phyloP scores from a whole-genome alignment of 2,329 filamentous ascomycete species.

The Aspergillus viridinutans region DNA sequence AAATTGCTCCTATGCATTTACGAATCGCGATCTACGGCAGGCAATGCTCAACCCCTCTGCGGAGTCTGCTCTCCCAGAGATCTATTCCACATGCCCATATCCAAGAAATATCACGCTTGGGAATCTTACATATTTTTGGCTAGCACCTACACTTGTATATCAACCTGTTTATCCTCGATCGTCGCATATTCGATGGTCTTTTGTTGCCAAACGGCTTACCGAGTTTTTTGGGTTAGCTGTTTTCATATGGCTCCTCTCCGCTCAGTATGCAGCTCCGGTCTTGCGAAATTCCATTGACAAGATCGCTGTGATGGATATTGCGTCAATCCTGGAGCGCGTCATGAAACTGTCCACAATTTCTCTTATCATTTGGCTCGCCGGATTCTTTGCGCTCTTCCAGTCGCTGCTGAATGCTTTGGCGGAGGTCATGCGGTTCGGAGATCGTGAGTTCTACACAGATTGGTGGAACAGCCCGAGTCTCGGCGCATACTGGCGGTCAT shows the following conservation, averaged over 20 bases:
- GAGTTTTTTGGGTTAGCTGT: conserved; percentile 75
- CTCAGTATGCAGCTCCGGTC: conserved; percentile 89
- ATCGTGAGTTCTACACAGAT: conserved; percentile 91
- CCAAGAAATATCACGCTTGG: conserved; percentile 82
- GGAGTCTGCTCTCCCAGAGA: conserved; percentile 67
- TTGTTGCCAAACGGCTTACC: conserved; percentile 74
- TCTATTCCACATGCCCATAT: conserved; percentile 82
- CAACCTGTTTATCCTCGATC: conserved; percentile 94
- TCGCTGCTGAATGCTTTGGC: conserved; percentile 86
- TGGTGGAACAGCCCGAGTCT: conserved; percentile 96
- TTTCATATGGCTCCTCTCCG: conserved; percentile 92
- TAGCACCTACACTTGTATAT: conserved; percentile 93
- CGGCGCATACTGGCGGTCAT: conserved; percentile 87
- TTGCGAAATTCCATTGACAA: conserved; percentile 86
- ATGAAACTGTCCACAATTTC: conserved; percentile 96
- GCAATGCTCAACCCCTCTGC: conserved; percentile 75
- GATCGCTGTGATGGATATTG: conserved; percentile 73
- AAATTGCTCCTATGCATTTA: conserved; percentile 91
- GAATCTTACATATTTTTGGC: conserved; percentile 95
- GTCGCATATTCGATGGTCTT: conserved; percentile 74
- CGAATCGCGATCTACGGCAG: conserved; percentile 90
- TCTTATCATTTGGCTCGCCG: conserved; percentile 92
- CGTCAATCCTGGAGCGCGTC: conserved; percentile 79
- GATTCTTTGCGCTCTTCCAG: conserved; percentile 96
- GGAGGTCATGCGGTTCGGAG: conserved; percentile 83